A percentile compares a stretch with the other conserved stretches of the same genome.
These are phyloP conservation scores for Eucalyptus guilfoylei DNA, from an alignment of 345 rosid genomes.

Conservation along the genomic window DNA sequence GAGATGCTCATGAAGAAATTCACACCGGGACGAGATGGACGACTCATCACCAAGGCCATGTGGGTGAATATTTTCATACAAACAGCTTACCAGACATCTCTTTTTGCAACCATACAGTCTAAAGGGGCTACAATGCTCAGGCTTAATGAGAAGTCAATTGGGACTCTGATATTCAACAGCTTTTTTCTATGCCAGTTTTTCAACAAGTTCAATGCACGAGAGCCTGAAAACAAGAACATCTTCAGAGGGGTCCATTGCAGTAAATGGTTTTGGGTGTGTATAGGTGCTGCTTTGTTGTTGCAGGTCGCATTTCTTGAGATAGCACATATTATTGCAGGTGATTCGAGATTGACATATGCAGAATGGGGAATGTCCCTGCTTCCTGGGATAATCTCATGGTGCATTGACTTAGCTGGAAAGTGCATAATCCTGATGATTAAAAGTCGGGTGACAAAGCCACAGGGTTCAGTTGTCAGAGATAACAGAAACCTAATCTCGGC, in stretches of 20 bases:
- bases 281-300: background rate
- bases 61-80: slow-evolving; percentile 13
- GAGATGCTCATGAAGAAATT: background rate
- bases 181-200: slow-evolving; percentile 9
- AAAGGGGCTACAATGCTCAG: slow-evolving; percentile 1
- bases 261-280: background rate
- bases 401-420: background rate
- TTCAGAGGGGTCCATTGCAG: background rate
- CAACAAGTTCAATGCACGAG: slow-evolving; percentile 5
- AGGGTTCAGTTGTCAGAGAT: background rate
- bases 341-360: background rate
- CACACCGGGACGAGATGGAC: background rate
- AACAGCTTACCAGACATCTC: slow-evolving; percentile 1
- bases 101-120: slow-evolving; percentile 4
- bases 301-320: background rate
- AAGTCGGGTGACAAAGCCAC: background rate
- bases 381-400: background rate
- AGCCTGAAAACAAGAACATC: background rate
- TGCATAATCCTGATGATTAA: background rate
- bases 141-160: background rate
- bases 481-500: background rate
- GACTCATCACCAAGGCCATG: slow-evolving; percentile 12
- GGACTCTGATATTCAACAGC: slow-evolving; percentile 7
- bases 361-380: background rate
- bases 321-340: background rate